Conservation (phyloP, 495 filamentous ascomycete genomes). For the Trichoderma asperelloides region DNA sequence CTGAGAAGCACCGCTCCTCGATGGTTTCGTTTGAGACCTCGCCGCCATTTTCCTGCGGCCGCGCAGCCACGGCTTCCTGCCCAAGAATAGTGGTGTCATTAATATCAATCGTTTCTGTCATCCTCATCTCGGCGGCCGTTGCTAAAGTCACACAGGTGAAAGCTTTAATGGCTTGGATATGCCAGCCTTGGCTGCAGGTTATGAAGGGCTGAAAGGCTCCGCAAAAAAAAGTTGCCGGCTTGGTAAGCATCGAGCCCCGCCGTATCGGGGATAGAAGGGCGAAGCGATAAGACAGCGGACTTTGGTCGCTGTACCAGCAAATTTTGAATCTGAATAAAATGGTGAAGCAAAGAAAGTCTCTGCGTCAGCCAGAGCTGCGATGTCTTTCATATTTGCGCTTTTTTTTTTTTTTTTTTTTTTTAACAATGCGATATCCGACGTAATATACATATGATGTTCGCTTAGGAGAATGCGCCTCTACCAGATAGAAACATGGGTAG, state of each 20-base stretch:
- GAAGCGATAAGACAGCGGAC: not conserved
- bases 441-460: too few species aligned
- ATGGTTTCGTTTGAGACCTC: conserved; percentile 36
- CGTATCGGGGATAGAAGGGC: not conserved
- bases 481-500: too few species aligned
- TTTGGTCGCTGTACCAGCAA: too few species aligned
- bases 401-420: too few species aligned
- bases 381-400: too few species aligned
- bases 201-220: not conserved
- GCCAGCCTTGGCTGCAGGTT: not conserved
- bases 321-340: too few species aligned
- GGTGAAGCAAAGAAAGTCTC: too few species aligned
- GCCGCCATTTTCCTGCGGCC: conserved; percentile 2
- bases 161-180: not conserved
- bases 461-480: too few species aligned
- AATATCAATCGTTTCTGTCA: not conserved
- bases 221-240: conserved; percentile 6
- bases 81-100: not conserved
- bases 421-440: too few species aligned
- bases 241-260: conserved; percentile 3
- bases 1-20: conserved; percentile 48
- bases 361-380: too few species aligned
- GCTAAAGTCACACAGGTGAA: not conserved
- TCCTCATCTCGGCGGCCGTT: conserved; percentile 1
- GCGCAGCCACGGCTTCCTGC: not conserved